Evolutionary conservation across 2,329 filamentous ascomycete genomes (phyloP), one percentile per base, ranked within the genome.

Genomic region (Sporothrix protearum): DNA sequence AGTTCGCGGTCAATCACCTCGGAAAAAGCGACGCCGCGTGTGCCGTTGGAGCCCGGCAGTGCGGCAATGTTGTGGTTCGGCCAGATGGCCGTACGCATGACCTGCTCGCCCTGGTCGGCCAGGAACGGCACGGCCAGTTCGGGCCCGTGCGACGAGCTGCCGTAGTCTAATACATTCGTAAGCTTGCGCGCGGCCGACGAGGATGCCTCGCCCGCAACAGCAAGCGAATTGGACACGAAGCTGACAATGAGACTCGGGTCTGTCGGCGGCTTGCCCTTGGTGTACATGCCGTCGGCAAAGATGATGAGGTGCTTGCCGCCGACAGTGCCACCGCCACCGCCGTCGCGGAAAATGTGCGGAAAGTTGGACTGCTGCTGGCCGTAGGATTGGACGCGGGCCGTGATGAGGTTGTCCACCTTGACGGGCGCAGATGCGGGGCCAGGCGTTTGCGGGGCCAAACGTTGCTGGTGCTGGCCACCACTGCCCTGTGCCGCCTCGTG

Each of bases 211-310:
- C 72, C 71, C 1, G 69, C 16, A 8, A 75, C 68, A 9, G 68
- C 74, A 3, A 75, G 55, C 8, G 74, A 74, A 66, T 75, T 75
- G 47, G 74, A 75, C 19, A 71, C 70, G 42, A 75, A 75, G 45
- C 45, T 70, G 63, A 75, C 72, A 16, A 74, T 73, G 16, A 28
- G 63, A 36, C 63, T 25, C 6, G 12, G 14, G 14, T 74, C 68
- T 12, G 68, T 70, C 28, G 74, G 74, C 70, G 74, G 73, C 47
- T 25, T 66, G 1, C 74, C 74, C 1, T n/a, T 28, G 4, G 74
- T 75, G 68, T 75, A 75, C 12, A 19, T 72, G 59, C 73, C 61
- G 47, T 75, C 74, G 1, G 74, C 71, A 55, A 73, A 75, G 30
- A 74, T 74, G 68, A 74, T 73, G 28, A 75, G 51, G 14, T 73